Evolutionary conservation across 768 basidiomycete species (phyloP), one percentile per base, ranked within the genome.

Genomic region (Pleurotus giganteus): DNA sequence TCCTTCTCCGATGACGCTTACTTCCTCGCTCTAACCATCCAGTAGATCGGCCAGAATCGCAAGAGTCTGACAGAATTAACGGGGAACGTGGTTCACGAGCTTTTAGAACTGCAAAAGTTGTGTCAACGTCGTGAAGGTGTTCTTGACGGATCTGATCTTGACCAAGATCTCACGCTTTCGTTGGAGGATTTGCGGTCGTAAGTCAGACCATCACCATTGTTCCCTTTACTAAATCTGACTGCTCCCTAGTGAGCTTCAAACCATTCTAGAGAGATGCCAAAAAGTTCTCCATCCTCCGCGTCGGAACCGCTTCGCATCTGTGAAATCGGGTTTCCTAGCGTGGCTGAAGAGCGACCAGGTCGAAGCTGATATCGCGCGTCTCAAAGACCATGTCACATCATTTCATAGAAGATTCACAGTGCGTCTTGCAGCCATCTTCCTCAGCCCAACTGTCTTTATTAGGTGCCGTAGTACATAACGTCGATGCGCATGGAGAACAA

Each of bases 401-500:
- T 21, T 45, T 23, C 43, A 45, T 24, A n/a, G 43, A 6, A 23
- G 43, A n/a, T n/a, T n/a, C n/a, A n/a, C n/a, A n/a, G n/a, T n/a
- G n/a, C n/a, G n/a, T n/a, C n/a, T n/a, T n/a, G n/a, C n/a, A n/a
- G n/a, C n/a, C n/a, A n/a, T n/a, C n/a, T n/a, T n/a, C n/a, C n/a
- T n/a, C n/a, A n/a, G n/a, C n/a, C n/a, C n/a, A n/a, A n/a, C n/a
- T n/a, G n/a, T n/a, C n/a, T n/a, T n/a, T n/a, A n/a, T n/a, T n/a
- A n/a, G n/a, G n/a, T n/a, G n/a, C n/a, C n/a, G 15, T 19, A 51
- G 49, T 51, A 51, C 23, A 51, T 51, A 17, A 51, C 49, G 1
- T 51, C 49, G 12, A 34, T 51, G 49, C 49, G 49, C 21, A 51
- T 51, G 49, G 49, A 51, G 23, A 51, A 51, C 21, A 51, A 24